Evolutionary conservation across 2,329 filamentous ascomycete genomes (phyloP).

Genomic region (Acrodontium crateriforme): DNA sequence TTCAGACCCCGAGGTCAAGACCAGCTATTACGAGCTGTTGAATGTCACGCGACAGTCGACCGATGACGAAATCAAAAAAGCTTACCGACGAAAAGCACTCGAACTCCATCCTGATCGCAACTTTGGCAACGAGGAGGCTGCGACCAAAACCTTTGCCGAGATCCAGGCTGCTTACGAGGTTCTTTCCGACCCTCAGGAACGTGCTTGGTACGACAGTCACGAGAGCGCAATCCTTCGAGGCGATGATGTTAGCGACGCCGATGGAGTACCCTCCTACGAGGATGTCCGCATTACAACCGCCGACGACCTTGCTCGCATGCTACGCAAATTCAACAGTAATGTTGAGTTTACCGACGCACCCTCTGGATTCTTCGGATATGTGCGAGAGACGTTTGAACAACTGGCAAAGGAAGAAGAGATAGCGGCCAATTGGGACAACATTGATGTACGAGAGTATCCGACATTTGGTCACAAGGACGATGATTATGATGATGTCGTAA

Average conservation of each 20-base stretch:
- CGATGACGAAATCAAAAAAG: constrained; percentile 89
- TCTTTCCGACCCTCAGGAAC: constrained; percentile 88
- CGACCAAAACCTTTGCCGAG: constrained; percentile 78
- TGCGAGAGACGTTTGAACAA: constrained; percentile 63
- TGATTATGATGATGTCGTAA: constrained; percentile 61
- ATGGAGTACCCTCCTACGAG: constrained; percentile 47
- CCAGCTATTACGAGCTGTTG: constrained; percentile 76
- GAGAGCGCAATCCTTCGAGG: constrained; percentile 68
- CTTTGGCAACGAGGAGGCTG: constrained; percentile 66
- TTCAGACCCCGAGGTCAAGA: constrained; percentile 38
- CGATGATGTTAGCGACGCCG: constrained; percentile 31
- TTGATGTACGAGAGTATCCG: constrained; percentile 55
- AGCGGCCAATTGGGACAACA: constrained; percentile 55
- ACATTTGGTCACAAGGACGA: constrained; percentile 69
- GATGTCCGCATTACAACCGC: constrained; percentile 66
- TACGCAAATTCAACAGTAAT: constrained; percentile 64
- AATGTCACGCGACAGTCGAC: constrained; percentile 57
- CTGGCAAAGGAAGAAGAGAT: constrained; percentile 68
- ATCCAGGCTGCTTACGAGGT: constrained; percentile 89
- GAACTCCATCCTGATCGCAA: constrained; percentile 94
- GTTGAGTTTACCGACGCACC: constrained; percentile 70
- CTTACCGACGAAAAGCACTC: constrained; percentile 79
- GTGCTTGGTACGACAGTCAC: constrained; percentile 96
- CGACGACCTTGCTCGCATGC: constrained; percentile 63
- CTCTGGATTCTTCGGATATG: constrained; percentile 70